Conservation (phyloP, 176 grass and related monocot species). For the Eleusine indica region DNA sequence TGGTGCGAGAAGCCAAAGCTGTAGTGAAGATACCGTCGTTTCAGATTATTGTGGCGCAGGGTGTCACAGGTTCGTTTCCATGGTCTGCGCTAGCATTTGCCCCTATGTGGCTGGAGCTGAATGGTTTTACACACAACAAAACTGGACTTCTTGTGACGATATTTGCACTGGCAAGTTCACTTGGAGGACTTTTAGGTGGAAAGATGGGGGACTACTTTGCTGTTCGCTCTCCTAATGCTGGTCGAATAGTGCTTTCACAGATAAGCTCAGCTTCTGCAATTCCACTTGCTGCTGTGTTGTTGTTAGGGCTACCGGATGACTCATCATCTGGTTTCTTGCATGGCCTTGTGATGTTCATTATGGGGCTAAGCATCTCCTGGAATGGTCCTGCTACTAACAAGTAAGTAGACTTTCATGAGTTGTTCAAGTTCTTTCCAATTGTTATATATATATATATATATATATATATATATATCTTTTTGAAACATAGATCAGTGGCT, state of each 20-base stretch:
- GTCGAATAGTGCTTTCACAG: constrained; percentile 73
- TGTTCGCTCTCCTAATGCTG: constrained; percentile 57
- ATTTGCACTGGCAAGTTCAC: constrained; percentile 65
- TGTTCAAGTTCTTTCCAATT: background rate
- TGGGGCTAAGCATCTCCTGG: constrained; percentile 90
- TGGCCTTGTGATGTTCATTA: constrained; percentile 78
- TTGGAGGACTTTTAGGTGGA: constrained; percentile 71
- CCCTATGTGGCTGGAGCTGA: constrained; percentile 86
- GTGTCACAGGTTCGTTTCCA: constrained; percentile 84
- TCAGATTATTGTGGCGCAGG: constrained; percentile 94
- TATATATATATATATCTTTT: no score
- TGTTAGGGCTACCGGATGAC: constrained; percentile 68
- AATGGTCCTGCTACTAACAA: constrained; percentile 96
- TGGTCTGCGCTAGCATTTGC: constrained; percentile 80
- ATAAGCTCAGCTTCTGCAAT: constrained; percentile 84
- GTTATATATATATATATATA: no score
- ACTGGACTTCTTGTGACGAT: constrained; percentile 52
- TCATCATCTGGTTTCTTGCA: constrained; percentile 52
- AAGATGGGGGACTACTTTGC: constrained; percentile 79
- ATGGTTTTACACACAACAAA: constrained; percentile 61
- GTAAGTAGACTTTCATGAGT: constrained; percentile 35
- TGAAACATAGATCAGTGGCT: no score
- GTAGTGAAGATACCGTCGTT: constrained; percentile 76
- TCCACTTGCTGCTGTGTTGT: constrained; percentile 69
- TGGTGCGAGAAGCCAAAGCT: constrained; percentile 60